These are phyloP conservation scores for Saccharomyces eubayanus DNA, from an alignment of 805 yeast genomes.

Conservation along the genomic window DNA sequence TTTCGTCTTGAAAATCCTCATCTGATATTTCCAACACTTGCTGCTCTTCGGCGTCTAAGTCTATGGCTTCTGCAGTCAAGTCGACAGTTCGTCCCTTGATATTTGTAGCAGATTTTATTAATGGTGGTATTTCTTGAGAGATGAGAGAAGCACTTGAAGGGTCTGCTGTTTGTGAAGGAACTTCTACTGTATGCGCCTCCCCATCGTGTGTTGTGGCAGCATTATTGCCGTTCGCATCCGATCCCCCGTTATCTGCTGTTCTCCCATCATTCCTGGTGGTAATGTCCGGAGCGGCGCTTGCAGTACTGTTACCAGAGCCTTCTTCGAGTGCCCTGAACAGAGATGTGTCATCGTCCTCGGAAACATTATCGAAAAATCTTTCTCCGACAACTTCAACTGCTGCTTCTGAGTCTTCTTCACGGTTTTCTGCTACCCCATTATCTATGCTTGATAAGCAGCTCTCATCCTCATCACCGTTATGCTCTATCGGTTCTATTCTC, in stretches of 20 bases:
- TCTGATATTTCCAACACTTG: conserved; percentile 36
- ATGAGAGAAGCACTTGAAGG: not conserved
- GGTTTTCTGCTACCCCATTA: conserved; percentile 3
- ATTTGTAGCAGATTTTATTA: not conserved
- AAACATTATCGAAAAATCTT: conserved; percentile 2
- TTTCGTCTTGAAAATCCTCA: conserved; percentile 21
- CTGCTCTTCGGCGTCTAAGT: conserved; percentile 27
- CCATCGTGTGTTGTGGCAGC: conserved; percentile 2
- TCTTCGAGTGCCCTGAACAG: conserved; percentile 7
- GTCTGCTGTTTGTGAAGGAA: conserved; percentile 1
- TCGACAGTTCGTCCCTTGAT: not conserved
- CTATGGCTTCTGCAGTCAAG: conserved; percentile 7
- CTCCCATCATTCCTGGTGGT: not conserved
- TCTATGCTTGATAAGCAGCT: conserved; percentile 5
- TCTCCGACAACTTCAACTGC: conserved; percentile 14
- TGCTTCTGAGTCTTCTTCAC: conserved; percentile 2
- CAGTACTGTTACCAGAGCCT: conserved; percentile 3
- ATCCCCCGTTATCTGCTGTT: not conserved
- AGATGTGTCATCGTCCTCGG: conserved; percentile 10
- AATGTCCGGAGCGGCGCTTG: not conserved
- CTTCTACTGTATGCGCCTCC: conserved; percentile 2
- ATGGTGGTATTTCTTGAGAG: not conserved
- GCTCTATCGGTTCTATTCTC: not conserved
- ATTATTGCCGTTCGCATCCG: conserved; percentile 3
- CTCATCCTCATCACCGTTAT: conserved; percentile 4